phyloP scores from a whole-genome alignment of 768 basidiomycete species.

The Exsudoporus frostii region DNA sequence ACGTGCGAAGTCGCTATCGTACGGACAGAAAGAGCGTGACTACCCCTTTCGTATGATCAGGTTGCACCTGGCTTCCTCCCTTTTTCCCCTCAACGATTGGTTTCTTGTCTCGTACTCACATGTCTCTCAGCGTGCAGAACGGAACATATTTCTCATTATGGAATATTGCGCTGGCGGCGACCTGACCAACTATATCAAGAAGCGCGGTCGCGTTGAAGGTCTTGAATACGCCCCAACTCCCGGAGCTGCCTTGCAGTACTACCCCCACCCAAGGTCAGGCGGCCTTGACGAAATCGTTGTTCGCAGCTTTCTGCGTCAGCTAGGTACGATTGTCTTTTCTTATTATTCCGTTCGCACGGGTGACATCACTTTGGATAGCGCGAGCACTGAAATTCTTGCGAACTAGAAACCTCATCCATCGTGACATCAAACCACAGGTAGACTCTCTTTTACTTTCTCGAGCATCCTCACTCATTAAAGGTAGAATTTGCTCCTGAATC shows the following conservation, averaged over 20 bases:
- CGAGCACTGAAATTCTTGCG: constrained; percentile 92
- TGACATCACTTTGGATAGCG: constrained; percentile 45
- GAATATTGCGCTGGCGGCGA: constrained; percentile 97
- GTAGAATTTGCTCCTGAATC: constrained; percentile 87
- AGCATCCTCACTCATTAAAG: constrained; percentile 5
- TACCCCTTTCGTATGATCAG: background rate
- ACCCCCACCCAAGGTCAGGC: constrained; percentile 87
- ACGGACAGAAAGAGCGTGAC: background rate
- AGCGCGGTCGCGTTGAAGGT: constrained; percentile 88
- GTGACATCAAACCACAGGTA: constrained; percentile 96
- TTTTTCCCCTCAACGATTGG: background rate
- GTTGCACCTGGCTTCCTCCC: background rate
- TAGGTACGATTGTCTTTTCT: constrained; percentile 49
- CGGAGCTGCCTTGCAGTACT: constrained; percentile 73
- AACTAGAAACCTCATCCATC: constrained; percentile 85
- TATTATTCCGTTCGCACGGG: background rate
- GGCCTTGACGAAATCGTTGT: constrained; percentile 90
- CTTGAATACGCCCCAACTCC: constrained; percentile 76
- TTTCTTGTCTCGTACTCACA: constrained; percentile 9
- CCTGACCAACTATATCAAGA: constrained; percentile 95
- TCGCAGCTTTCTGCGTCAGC: constrained; percentile 87
- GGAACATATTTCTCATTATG: constrained; percentile 92
- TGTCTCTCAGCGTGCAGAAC: constrained; percentile 57
- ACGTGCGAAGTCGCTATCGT: background rate
- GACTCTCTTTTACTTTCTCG: background rate